These are phyloP conservation scores for Saturnispora silvae DNA, from an alignment of 805 yeast species.

Conservation along the genomic window DNA sequence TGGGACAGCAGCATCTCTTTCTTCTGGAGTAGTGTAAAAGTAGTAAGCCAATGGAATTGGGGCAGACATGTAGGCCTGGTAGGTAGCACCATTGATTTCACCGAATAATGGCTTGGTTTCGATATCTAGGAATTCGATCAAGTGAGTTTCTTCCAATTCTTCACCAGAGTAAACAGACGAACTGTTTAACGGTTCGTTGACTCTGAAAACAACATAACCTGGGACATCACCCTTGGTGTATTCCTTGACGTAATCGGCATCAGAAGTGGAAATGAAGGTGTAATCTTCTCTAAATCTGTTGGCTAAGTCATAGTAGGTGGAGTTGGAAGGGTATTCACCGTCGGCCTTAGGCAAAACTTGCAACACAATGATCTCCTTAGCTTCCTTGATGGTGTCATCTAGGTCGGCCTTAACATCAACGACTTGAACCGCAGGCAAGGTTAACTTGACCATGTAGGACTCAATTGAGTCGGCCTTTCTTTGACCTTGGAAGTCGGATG, in stretches of 20 bases:
- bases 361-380: constrained; percentile 43
- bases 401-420: constrained; percentile 40
- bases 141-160: constrained; percentile 26
- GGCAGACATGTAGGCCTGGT: constrained; percentile 60
- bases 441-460: constrained; percentile 67
- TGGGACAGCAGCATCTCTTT: constrained; percentile 45
- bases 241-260: constrained; percentile 26
- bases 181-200: constrained; percentile 35
- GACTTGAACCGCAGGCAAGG: constrained; percentile 63
- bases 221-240: constrained; percentile 28
- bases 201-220: constrained; percentile 38
- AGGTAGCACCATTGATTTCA: constrained; percentile 75
- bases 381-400: constrained; percentile 35
- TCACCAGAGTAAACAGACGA: constrained; percentile 34
- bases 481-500: constrained; percentile 70
- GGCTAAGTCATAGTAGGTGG: constrained; percentile 57
- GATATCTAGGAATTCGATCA: constrained; percentile 39
- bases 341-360: constrained; percentile 32
- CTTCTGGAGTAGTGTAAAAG: constrained; percentile 64
- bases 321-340: constrained; percentile 31
- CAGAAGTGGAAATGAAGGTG: constrained; percentile 43
- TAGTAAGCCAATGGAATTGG: constrained; percentile 77
- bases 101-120: constrained; percentile 80
- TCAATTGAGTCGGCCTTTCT: constrained; percentile 74
- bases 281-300: constrained; percentile 49